Base-by-base conservation (phyloP, 2,329 filamentous ascomycete species). In the Lomentospora prolificans region DNA sequence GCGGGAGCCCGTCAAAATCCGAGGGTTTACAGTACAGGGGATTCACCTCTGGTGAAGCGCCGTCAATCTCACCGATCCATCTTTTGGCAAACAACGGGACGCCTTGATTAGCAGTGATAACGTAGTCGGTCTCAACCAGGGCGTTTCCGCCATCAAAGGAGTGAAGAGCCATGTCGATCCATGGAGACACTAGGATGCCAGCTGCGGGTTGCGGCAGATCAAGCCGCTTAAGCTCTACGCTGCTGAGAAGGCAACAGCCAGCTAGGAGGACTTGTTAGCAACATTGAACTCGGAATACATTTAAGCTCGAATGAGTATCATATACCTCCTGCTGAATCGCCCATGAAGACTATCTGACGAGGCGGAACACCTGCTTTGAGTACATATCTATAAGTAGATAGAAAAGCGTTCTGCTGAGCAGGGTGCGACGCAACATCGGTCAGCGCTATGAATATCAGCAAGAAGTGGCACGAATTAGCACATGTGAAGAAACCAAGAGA, bases 81-180 rank as follows among this genome's bases (percentile, higher is more conserved):
- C 46, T 12, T 25, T 50, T 50, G 12, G 46, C 46, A 25, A 50
- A 50, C 4, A 10, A 5, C 5, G 46, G 46, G 8, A 50, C 46
- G 4, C 46, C 46, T 3, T 24, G 9, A 19, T 50, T 50, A 5
- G 46, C 46, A 5, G 46, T 10, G n/a, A 50, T 12, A 19, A 50
- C 24, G 46, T 50, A 50, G 46, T 50, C 46, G 22, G 46, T 50
- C 24, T 50, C 46, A 8, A 50, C 46, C 17, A 50, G 46, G n/a
- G 46, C 46, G 12, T 50, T 50, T 5, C 46, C 46, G 17, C 46
- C 46, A 25, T 9, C 19, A 25, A 50, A 50, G 8, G 46, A 50
- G 3, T 19, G 5, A 8, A 50, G 46, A 24, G 46, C 46, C 46
- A 50, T 50, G 12, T 50, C 46, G 22, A 50, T 22, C 46, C 46